A percentile compares a stretch with the other conserved stretches of the same genome.
Evolutionary conservation across 176 grass and related monocot genomes (phyloP).

Genomic region (Aegilops tauschii): DNA sequence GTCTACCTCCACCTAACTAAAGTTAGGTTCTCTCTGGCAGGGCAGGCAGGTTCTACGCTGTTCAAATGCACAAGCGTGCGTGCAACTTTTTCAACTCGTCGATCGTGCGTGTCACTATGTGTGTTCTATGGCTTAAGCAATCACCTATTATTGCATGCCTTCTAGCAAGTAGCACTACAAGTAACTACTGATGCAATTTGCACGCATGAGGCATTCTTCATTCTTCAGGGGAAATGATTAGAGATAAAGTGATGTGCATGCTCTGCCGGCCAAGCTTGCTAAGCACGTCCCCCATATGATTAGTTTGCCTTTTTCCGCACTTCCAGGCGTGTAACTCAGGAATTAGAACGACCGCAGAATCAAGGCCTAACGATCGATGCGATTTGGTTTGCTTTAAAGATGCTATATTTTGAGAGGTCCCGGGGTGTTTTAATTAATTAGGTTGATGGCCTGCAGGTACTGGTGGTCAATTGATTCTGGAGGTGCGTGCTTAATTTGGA

Average conservation of each 20-base stretch:
- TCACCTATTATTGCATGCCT: not conserved
- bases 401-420: not conserved
- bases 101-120: not conserved
- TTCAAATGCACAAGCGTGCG: not conserved
- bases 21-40: not conserved
- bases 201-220: not conserved
- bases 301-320: no score
- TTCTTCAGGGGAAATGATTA: not conserved
- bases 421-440: not conserved
- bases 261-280: no score
- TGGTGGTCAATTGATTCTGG: not conserved
- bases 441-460: not conserved
- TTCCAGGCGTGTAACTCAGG: no score
- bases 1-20: not conserved
- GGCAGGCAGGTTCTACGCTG: not conserved
- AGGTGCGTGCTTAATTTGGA: not conserved
- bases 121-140: not conserved
- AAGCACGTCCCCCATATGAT: no score
- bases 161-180: not conserved
- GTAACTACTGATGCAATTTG: not conserved
- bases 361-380: not conserved
- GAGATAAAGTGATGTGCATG: no score
- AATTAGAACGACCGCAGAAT: not conserved
- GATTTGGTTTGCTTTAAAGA: not conserved
- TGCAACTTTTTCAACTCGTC: no score